Evolutionary conservation across 106 monocot genomes (phyloP).

Genomic region (Allium cepa): DNA sequence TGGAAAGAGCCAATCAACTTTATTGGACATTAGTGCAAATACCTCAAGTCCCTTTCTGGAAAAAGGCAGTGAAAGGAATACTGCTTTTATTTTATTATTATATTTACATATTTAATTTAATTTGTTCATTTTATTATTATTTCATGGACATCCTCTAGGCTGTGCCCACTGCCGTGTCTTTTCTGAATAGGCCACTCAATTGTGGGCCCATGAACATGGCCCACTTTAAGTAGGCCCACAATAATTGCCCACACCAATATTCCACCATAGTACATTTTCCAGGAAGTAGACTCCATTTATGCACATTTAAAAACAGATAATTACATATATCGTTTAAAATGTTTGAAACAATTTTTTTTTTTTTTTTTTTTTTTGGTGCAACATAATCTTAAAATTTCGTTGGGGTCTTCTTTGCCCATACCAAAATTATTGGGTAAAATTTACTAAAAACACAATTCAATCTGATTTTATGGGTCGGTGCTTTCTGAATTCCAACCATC

Average conservation of each 20-base stretch:
- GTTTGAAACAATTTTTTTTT: too few species aligned
- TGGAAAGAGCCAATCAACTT: not conserved
- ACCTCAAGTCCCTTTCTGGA: slow-evolving; percentile 4
- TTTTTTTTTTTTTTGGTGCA: too few species aligned
- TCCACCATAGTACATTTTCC: not conserved
- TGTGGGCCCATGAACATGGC: not conserved
- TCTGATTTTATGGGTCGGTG: too few species aligned
- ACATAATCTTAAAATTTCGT: too few species aligned
- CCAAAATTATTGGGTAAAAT: too few species aligned
- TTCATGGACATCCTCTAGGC: not conserved
- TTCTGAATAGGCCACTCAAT: not conserved
- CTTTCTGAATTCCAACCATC: too few species aligned
- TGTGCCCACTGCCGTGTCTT: slow-evolving; percentile 1
- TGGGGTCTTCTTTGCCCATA: too few species aligned
- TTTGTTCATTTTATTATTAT: not conserved
- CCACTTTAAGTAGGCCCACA: not conserved
- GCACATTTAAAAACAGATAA: too few species aligned
- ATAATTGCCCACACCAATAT: slow-evolving; percentile 1
- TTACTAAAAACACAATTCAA: too few species aligned
- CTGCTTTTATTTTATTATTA: not conserved
- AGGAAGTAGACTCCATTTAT: too few species aligned
- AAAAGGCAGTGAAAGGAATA: slow-evolving; percentile 6
- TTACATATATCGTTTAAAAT: too few species aligned
- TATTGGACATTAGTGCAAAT: not conserved
- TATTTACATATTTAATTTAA: not conserved